A percentile compares a stretch with the other conserved stretches of the same genome.
phyloP scores from a whole-genome alignment of 768 basidiomycete species.

The Macrolepiota albuminosa region DNA sequence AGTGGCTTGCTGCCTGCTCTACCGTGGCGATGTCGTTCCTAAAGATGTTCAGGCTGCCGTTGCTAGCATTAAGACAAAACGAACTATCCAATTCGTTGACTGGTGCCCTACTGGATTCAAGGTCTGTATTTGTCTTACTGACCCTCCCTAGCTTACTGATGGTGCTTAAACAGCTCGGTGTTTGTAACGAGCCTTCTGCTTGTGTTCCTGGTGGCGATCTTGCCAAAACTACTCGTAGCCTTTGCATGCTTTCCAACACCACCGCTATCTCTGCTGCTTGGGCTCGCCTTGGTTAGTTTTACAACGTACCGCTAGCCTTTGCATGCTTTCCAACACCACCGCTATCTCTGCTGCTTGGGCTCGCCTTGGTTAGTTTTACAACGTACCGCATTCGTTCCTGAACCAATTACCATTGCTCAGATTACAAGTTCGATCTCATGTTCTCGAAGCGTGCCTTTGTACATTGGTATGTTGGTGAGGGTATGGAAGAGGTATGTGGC shows the following conservation, averaged over 20 bases:
- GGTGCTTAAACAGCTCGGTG: slow-evolving; percentile 64
- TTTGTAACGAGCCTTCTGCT: slow-evolving; percentile 95
- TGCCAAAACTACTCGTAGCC: slow-evolving; percentile 87
- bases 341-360: slow-evolving; percentile 95
- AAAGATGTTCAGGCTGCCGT: slow-evolving; percentile 95
- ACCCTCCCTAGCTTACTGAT: background rate
- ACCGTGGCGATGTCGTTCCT: slow-evolving; percentile 95
- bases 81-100: slow-evolving; percentile 96
- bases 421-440: slow-evolving; percentile 98
- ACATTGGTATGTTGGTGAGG: slow-evolving; percentile 97
- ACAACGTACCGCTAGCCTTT: slow-evolving; percentile 53
- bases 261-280: slow-evolving; percentile 94
- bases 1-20: slow-evolving; percentile 92
- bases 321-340: slow-evolving; percentile 96
- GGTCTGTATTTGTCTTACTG: slow-evolving; percentile 26
- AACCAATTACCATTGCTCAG: slow-evolving; percentile 30
- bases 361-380: slow-evolving; percentile 53
- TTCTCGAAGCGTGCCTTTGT: slow-evolving; percentile 95
- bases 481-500: slow-evolving; percentile 86
- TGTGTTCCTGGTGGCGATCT: slow-evolving; percentile 92
- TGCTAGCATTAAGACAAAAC: slow-evolving; percentile 93
- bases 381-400: background rate
- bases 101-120: slow-evolving; percentile 99
- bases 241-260: slow-evolving; percentile 98
- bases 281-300: slow-evolving; percentile 66